Base-by-base conservation (phyloP, 768 basidiomycete genomes). In the Rubroboletus satanas region DNA sequence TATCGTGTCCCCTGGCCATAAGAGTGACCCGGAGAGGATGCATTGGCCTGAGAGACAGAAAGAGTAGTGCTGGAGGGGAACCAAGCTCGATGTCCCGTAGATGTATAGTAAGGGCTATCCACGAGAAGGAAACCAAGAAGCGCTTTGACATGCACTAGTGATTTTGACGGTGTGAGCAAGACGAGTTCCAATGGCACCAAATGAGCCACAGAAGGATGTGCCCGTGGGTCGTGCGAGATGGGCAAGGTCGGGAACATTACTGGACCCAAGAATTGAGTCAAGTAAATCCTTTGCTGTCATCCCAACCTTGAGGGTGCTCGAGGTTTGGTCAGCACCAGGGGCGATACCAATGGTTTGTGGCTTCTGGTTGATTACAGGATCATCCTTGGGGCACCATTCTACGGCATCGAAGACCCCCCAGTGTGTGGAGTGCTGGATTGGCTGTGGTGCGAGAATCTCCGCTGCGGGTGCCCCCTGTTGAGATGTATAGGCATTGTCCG, bases 331-430 rank as follows among this genome's bases (percentile, higher is more conserved):
- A 7, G 61, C 45, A 7, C 71, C 69, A 10, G 70, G 70, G 29
- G 71, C 71, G 28, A 70, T 60, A 23, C 69, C 67, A 41, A 66
- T 54, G 33, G 49, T 58, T 23, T 64, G 61, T 3, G 59, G 69
- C 15, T 61, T 68, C 49, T 55, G 61, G 46, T 71, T 69, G 41
- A 71, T 43, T 17, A 71, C 56, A 15, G 71, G 71, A 41, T 71
- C 71, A 42, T 61, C 62, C 42, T 63, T 46, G 1, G 71, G 71
- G 42, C 64, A 70, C 71, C 70, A 71, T 52, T 64, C 64, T 21
- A 37, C 35, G 8, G 56, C 26, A 18, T 55, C 51, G 31, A 65
- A 55, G 10, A 66, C 35, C 26, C 53, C 50, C 53, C 54, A 46
- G 31, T 48, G 44, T 29, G 55, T 36, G 18, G 38, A 51, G 43